Percentiles rank a stretch among this genome's conserved stretches.
phyloP scores from a whole-genome alignment of 768 basidiomycete species.

The Mycena epipterygia region DNA sequence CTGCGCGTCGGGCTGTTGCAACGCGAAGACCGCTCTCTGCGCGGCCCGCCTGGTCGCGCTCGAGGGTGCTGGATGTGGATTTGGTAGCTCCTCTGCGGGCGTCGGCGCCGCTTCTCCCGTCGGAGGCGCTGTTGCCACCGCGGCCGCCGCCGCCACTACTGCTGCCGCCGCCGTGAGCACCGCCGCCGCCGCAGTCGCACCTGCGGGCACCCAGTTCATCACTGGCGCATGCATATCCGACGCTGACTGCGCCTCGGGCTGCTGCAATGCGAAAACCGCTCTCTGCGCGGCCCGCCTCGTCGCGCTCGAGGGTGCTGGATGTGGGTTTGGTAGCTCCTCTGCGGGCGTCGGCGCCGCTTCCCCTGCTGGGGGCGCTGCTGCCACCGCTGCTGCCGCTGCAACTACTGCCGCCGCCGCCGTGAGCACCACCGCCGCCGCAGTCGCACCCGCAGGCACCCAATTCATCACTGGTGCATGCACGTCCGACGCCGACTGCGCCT shows the following conservation, averaged over 20 bases:
- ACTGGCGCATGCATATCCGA: neutral
- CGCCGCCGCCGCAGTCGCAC: neutral
- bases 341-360: neutral
- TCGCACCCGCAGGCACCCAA: neutral
- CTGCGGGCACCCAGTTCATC: slow-evolving; percentile 19
- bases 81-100: neutral
- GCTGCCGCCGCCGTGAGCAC: neutral
- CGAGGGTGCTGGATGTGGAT: slow-evolving; percentile 5
- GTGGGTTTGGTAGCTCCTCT: neutral
- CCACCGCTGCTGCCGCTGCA: neutral
- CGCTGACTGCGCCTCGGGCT: slow-evolving; percentile 14
- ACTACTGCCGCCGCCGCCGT: neutral
- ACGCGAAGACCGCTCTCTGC: neutral
- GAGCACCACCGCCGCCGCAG: neutral
- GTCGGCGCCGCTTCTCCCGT: neutral
- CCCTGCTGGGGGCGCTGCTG: neutral
- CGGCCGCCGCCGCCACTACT: neutral
- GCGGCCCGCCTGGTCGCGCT: slow-evolving; percentile 5
- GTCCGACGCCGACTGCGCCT: slow-evolving; percentile 3
- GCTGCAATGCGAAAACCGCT: neutral
- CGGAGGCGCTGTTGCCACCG: neutral
- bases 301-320: slow-evolving; percentile 11
- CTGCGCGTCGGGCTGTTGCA: slow-evolving; percentile 17
- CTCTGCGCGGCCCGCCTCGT: slow-evolving; percentile 11
- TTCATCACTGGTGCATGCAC: slow-evolving; percentile 17